Base-by-base conservation (phyloP, 176 grass and related monocot genomes). In the Puya raimondii region DNA sequence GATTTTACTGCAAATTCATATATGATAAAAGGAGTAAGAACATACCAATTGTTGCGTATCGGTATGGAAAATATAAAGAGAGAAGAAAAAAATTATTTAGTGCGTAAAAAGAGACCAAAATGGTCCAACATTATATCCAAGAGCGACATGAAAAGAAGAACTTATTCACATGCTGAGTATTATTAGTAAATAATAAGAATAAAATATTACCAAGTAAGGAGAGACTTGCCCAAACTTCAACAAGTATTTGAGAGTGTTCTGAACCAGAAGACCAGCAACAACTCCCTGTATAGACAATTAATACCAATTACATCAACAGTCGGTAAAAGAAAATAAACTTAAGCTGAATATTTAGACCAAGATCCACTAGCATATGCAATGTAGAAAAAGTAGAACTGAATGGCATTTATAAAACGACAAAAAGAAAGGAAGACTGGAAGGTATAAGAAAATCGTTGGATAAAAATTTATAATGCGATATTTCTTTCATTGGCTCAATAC, bases 201-300 rank as follows among this genome's bases (percentile, higher is more conserved):
- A 61, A 61, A 20, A 17, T 5, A n/a, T 87, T 90, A 97, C 94
- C 89, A 92, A 84, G 57, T 97, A 97, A 51, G 84, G 86, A 20
- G 94, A 90, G 88, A 97, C 89, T 90, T 97, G 77, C 54, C 94
- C 94, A 77, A 97, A 97, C 58, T 97, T 97, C 70, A 97, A 74
- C 48, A 97, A 72, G 85, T 90, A 97, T 78, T 97, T 97, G 27
- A 97, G 73, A 58, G 89, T 18, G 89, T 97, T 97, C 84, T 97
- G 94, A 47, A 92, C 86, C 20, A 97, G 73, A 18, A 97, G 89
- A 74, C 86, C 94, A 22, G 94, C 89, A 69, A 97, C 82, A 74
- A 97, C 94, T 64, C 94, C 94, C 94, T 97, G 84, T 72, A 82
- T 50, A 78, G 74, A 27, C 64, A 49, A 57, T 71, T 57, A 50